Base-by-base conservation (phyloP, 2,329 filamentous ascomycete genomes). In the Fusarium papillatum region DNA sequence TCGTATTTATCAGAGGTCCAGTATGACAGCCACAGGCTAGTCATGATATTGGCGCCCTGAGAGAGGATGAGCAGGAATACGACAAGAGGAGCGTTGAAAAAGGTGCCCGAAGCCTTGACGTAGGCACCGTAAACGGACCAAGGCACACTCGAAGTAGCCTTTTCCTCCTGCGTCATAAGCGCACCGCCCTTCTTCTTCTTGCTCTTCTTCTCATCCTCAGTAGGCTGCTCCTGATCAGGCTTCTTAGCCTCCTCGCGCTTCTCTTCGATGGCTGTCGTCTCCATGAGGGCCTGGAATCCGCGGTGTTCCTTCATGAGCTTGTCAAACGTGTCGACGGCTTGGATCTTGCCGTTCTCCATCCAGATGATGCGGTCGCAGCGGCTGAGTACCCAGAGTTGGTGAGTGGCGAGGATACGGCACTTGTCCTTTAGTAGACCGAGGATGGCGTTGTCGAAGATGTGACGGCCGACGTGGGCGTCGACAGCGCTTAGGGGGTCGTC, bases 361-460 rank as follows among this genome's bases (percentile, higher is more conserved):
- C 95, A 96, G 61, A 98, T 92, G 75, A 98, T 96, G 39, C 96
- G 90, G 82, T 98, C 96, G 79, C 95, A 98, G 39, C 95, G 93
- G 81, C 90, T 95, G 8, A 98, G 90, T 8, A 98, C 96, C 87
- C 97, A 97, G 17, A 98, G 90, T 83, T 98, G 96, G 83, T 99
- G 97, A 0, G 97, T 99, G 1, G 96, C 97, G 38, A 99, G 88
- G 39, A 98, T 93, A 24, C 97, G 91, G 80, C 95, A 97, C 84
- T 98, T 98, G 84, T 96, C 90, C 79, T 94, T 95, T 66, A 98
- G 88, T 13, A 98, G 88, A 10, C 96, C 96, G 69, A 95, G 92
- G 66, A 99, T 98, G 48, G 96, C 96, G 71, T 98, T 93, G 83
- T 98, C 96, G 86, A 98, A 98, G 79, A 99, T 93, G 80, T 94